A percentile compares a stretch with the other conserved stretches of the same genome.
These are phyloP conservation scores for Hypoxylon fragiforme DNA, from an alignment of 495 filamentous ascomycete genomes.

Conservation along the genomic window DNA sequence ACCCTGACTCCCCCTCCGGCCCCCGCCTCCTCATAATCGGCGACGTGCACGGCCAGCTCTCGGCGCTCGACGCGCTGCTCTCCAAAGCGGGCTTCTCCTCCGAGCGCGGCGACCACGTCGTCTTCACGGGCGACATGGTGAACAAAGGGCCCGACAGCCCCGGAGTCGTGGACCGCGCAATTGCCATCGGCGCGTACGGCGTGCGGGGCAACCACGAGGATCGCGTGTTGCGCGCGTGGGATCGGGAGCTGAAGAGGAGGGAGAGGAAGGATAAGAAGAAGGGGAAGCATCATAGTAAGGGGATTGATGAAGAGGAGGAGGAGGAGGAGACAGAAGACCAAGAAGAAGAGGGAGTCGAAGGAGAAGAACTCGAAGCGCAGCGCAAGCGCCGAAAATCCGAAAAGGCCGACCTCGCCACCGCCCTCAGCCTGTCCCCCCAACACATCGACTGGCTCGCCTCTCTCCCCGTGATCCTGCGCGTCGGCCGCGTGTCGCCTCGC, in stretches of 20 bases:
- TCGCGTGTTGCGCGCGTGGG: conserved; percentile 59
- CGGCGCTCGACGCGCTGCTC: conserved; percentile 68
- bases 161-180: conserved; percentile 76
- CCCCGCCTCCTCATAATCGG: conserved; percentile 71
- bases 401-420: conserved; percentile 35
- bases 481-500: conserved; percentile 57
- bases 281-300: conserved; percentile 9
- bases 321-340: conserved; percentile 4
- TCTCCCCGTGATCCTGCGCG: conserved; percentile 74
- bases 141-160: conserved; percentile 84
- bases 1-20: conserved; percentile 5
- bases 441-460: conserved; percentile 71
- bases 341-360: conserved; percentile 6
- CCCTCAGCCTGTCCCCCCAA: conserved; percentile 41
- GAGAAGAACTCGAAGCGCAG: conserved; percentile 11
- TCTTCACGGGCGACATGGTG: conserved; percentile 83
- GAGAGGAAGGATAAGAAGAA: not conserved
- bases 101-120: conserved; percentile 67
- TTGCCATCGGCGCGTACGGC: conserved; percentile 67
- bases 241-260: conserved; percentile 19
- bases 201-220: conserved; percentile 97
- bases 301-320: conserved; percentile 20
- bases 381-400: conserved; percentile 6
- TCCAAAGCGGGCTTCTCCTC: conserved; percentile 65
- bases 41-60: conserved; percentile 85